Evolutionary conservation across 73 alveolate species (phyloP).

Genomic region (Symbiodinium pilosum): DNA sequence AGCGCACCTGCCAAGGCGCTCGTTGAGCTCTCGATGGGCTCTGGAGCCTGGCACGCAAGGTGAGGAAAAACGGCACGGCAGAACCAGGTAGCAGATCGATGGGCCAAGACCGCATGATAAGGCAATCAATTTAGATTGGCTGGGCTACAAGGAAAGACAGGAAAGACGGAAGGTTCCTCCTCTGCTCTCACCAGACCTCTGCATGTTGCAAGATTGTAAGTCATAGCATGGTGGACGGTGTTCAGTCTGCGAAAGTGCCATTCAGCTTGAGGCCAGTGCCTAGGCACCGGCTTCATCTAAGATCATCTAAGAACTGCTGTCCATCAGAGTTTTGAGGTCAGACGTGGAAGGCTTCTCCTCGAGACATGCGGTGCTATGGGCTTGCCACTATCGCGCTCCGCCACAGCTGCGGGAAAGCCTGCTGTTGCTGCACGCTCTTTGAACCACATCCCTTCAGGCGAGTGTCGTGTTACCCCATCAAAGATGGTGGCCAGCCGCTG

Average conservation of each 20-base stretch:
- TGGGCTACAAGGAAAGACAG: too few relatives aligned
- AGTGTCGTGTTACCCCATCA: slow-evolving; percentile 74
- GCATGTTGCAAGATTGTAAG: too few relatives aligned
- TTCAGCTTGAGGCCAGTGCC: too few relatives aligned
- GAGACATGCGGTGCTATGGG: slow-evolving; percentile 41
- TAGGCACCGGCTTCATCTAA: too few relatives aligned
- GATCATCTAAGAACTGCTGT: too few relatives aligned
- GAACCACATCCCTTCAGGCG: slow-evolving; percentile 57
- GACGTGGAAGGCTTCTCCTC: slow-evolving; percentile 3
- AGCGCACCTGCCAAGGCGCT: not conserved
- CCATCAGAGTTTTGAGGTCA: not conserved
- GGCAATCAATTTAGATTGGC: too few relatives aligned
- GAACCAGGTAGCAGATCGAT: too few relatives aligned
- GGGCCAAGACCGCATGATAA: too few relatives aligned
- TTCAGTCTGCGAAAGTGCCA: too few relatives aligned
- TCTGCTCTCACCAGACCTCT: too few relatives aligned
- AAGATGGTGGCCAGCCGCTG: slow-evolving; percentile 72
- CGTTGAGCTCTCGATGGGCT: slow-evolving; percentile 13
- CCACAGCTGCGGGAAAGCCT: slow-evolving; percentile 46
- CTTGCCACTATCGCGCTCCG: slow-evolving; percentile 39
- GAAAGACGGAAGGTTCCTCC: too few relatives aligned
- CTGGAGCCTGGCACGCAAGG: not conserved
- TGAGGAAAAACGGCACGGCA: not conserved
- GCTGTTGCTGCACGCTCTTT: slow-evolving; percentile 6
- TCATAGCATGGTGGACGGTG: too few relatives aligned